A percentile compares a stretch with the other conserved stretches of the same genome.
Evolutionary conservation across 345 rosid species (phyloP).

Genomic region (Alliaria petiolata): DNA sequence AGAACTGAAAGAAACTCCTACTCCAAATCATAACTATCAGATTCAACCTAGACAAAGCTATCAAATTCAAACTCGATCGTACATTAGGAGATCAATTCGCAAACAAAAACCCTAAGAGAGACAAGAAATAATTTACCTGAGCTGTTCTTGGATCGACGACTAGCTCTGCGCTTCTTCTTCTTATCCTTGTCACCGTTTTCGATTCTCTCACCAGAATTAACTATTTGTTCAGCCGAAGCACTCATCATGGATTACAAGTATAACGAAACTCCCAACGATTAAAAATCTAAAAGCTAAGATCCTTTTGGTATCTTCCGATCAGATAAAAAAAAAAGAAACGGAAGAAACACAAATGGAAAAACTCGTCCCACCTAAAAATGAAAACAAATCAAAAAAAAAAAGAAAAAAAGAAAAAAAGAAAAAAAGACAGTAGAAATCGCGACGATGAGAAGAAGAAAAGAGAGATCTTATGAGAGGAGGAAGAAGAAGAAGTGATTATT

Average conservation of each 20-base stretch:
- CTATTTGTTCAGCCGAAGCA: conserved; percentile 36
- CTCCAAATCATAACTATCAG: neutral
- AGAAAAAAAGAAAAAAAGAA: no score
- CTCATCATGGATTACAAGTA: conserved; percentile 37
- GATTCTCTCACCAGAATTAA: conserved; percentile 36
- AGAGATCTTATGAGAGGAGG: neutral
- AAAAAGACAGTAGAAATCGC: neutral
- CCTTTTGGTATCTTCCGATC: conserved; percentile 47
- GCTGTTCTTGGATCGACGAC: conserved; percentile 63
- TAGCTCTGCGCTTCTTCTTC: conserved; percentile 60
- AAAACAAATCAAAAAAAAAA: neutral
- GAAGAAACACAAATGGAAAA: conserved; percentile 34
- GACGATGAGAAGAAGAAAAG: neutral
- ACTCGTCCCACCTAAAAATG: neutral
- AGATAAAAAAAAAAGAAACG: conserved; percentile 36
- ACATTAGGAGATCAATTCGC: neutral
- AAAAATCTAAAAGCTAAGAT: neutral
- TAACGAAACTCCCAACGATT: neutral
- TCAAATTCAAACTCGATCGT: neutral
- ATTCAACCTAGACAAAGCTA: neutral
- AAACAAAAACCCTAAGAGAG: neutral
- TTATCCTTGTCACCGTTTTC: conserved; percentile 69
- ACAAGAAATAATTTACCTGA: conserved; percentile 21
- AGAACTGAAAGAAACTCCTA: neutral
- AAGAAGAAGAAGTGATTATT: neutral